A percentile compares a stretch with the other conserved stretches of the same genome.
phyloP scores from a whole-genome alignment of 2,329 filamentous ascomycete species.

The Botryosphaeria dothidea region DNA sequence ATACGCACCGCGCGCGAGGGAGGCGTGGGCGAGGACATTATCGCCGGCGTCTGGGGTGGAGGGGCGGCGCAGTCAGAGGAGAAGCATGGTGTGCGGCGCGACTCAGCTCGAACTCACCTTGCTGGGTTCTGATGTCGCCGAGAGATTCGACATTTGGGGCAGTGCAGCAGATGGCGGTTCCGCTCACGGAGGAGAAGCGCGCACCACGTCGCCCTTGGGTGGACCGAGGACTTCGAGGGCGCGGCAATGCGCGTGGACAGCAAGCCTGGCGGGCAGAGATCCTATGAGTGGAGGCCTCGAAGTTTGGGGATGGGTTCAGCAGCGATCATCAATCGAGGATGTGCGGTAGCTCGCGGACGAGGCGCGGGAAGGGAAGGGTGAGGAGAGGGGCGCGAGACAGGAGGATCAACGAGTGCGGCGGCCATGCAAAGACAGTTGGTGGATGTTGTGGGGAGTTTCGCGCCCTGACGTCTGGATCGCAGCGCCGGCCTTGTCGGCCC shows the following conservation, averaged over 20 bases:
- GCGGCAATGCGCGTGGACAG: constrained; percentile 10
- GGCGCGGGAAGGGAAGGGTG: background rate
- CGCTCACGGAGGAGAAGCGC: background rate
- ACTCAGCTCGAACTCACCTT: constrained; percentile 14
- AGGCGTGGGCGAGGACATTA: constrained; percentile 19
- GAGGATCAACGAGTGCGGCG: constrained; percentile 16
- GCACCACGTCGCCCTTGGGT: background rate
- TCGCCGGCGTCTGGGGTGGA: constrained; percentile 15
- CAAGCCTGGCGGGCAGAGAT: background rate
- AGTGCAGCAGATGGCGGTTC: constrained; percentile 2
- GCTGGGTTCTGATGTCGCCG: constrained; percentile 6
- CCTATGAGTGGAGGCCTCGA: background rate
- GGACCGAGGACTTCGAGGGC: background rate
- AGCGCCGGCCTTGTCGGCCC: constrained; percentile 6
- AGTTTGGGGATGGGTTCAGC: background rate
- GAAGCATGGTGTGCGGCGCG: background rate
- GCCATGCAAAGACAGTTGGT: constrained; percentile 13
- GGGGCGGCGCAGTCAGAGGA: constrained; percentile 13
- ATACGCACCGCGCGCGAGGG: constrained; percentile 22
- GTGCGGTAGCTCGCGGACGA: background rate
- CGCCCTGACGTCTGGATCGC: constrained; percentile 16
- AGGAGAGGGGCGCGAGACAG: background rate
- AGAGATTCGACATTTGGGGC: constrained; percentile 19
- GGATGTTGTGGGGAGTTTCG: constrained; percentile 1
- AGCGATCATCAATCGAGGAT: constrained; percentile 8